A percentile compares a stretch with the other conserved stretches of the same genome.
phyloP scores from a whole-genome alignment of 2,329 filamentous ascomycete genomes.

The Xenosphaeropsis pyriputrescens region DNA sequence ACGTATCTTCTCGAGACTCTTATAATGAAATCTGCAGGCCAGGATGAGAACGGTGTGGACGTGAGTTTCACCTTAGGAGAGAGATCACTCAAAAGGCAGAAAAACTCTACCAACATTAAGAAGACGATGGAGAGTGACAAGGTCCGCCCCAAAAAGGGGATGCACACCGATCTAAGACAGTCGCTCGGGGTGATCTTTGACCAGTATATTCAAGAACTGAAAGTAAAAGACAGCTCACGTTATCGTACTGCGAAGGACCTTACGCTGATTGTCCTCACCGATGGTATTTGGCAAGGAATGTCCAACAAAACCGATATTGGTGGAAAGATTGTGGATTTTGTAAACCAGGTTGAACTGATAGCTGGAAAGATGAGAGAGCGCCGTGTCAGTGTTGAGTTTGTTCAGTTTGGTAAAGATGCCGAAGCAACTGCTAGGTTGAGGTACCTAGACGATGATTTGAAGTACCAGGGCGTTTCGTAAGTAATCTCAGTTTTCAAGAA shows the following conservation, averaged over 20 bases:
- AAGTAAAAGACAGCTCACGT: not conserved
- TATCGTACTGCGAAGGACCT: conserved; percentile 1
- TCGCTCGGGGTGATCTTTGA: conserved; percentile 5
- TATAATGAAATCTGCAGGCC: conserved; percentile 11
- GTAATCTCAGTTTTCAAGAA: not conserved
- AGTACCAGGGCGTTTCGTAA: conserved; percentile 6
- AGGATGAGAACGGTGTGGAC: conserved; percentile 17
- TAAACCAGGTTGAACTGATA: not conserved
- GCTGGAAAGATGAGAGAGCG: conserved; percentile 4
- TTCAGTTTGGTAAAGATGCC: conserved; percentile 14
- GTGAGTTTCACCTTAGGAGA: conserved; percentile 8
- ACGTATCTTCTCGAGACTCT: conserved; percentile 11
- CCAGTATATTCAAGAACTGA: conserved; percentile 4
- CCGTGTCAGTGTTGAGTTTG: conserved; percentile 16
- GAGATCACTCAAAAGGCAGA: no score
- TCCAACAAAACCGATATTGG: conserved; percentile 1
- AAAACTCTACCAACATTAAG: conserved; percentile 1
- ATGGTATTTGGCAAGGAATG: conserved; percentile 8
- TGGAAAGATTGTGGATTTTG: no score
- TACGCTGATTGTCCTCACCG: conserved; percentile 9
- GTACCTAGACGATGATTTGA: conserved; percentile 8
- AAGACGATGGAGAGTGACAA: conserved; percentile 2
- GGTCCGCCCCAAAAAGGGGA: not conserved
- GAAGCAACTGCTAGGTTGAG: conserved; percentile 8
- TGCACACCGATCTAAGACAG: conserved; percentile 5